These are phyloP conservation scores for Abelmoschus esculentus DNA, from an alignment of 345 rosid species.

Conservation along the genomic window DNA sequence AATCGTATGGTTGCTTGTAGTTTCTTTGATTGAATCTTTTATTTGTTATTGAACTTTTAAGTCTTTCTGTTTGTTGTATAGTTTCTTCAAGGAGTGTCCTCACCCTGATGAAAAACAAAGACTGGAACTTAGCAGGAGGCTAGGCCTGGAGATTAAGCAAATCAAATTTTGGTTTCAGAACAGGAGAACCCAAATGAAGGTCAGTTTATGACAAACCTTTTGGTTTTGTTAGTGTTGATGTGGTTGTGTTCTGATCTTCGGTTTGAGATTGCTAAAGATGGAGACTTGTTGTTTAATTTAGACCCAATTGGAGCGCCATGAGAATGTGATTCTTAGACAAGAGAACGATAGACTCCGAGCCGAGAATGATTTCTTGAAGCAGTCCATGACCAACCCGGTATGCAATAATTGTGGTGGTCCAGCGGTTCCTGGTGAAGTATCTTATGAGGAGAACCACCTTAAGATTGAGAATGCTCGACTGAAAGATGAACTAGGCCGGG, in stretches of 20 bases:
- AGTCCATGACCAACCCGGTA: slow-evolving; percentile 34
- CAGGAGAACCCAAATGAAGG: slow-evolving; percentile 98
- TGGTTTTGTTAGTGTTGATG: background rate
- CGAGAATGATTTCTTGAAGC: slow-evolving; percentile 48
- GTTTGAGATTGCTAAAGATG: background rate
- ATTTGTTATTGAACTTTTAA: background rate
- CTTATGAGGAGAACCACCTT: slow-evolving; percentile 48
- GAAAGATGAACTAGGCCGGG: slow-evolving; percentile 42
- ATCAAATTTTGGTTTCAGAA: slow-evolving; percentile 97
- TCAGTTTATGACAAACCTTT: slow-evolving; percentile 8
- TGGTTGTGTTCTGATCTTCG: background rate
- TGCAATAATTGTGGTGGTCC: slow-evolving; percentile 69
- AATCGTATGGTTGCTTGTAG: slow-evolving; percentile 31
- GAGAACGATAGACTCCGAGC: slow-evolving; percentile 55
- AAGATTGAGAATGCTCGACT: slow-evolving; percentile 55
- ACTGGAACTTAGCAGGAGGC: slow-evolving; percentile 63
- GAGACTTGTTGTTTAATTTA: slow-evolving; percentile 16
- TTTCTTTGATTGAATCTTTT: background rate
- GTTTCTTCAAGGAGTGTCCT: slow-evolving; percentile 91
- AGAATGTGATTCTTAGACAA: slow-evolving; percentile 51
- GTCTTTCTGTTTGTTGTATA: slow-evolving; percentile 10
- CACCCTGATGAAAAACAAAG: slow-evolving; percentile 96
- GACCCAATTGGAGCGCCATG: slow-evolving; percentile 75
- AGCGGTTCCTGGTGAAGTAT: slow-evolving; percentile 29
- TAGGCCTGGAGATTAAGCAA: slow-evolving; percentile 70